Conservation (phyloP, 1,284 basidiomycete genomes). For the Puccinia horiana region DNA sequence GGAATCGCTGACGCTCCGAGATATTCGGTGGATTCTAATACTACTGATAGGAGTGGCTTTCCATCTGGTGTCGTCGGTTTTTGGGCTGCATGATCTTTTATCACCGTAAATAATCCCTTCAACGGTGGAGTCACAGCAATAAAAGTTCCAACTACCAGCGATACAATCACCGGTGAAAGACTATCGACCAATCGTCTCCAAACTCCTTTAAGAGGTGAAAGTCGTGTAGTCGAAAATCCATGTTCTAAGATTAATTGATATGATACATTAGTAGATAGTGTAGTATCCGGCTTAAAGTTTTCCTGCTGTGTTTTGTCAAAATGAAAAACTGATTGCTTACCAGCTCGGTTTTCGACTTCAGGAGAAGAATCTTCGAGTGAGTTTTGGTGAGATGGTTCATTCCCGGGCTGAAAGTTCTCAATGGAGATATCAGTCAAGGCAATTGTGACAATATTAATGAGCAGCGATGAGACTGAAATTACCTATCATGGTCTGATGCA, state of each 20-base stretch:
- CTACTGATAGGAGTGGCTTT: conserved; percentile 30
- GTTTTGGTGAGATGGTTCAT: not conserved
- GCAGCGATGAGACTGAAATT: not conserved
- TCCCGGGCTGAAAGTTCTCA: not conserved
- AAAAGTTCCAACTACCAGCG: conserved; percentile 17
- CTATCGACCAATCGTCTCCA: not conserved
- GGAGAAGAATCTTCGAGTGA: not conserved
- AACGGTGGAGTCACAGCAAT: conserved; percentile 24
- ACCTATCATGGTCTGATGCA: not conserved
- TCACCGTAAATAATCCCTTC: conserved; percentile 21
- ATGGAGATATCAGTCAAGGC: not conserved
- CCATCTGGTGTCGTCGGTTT: conserved; percentile 26
- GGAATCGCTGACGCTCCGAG: conserved; percentile 36
- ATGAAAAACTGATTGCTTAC: not conserved
- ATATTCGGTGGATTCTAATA: conserved; percentile 21
- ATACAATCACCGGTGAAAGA: conserved; percentile 25
- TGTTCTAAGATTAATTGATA: not conserved
- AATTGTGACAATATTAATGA: not conserved
- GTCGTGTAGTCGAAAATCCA: not conserved
- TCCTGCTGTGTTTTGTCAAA: too few species aligned
- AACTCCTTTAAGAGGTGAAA: not conserved
- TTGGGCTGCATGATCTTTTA: not conserved
- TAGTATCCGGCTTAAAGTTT: too few species aligned
- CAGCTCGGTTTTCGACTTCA: not conserved
- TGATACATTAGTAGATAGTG: not conserved